Evolutionary conservation across 2,329 filamentous ascomycete species (phyloP), one percentile per base, ranked within the genome.

Genomic region (Graphilbum sp.): DNA sequence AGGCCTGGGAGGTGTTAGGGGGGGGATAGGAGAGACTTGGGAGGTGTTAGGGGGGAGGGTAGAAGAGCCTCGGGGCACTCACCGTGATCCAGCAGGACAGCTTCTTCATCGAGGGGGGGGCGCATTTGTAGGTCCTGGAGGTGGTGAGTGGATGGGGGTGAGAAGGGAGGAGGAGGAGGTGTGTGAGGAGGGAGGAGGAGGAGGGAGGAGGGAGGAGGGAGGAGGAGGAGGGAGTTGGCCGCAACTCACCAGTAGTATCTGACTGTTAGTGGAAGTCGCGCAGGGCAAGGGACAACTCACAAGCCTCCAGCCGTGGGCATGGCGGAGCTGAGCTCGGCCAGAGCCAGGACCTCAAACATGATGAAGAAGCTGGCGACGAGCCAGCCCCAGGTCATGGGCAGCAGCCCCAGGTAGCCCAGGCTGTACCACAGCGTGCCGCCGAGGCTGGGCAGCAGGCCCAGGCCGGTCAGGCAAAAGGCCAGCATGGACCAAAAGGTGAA

Each of bases 361-460:
- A 40, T 40, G 9, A 40, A 40, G 7, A 40, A 23, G 10, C 34
- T 19, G 4, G 39, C 39, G 6, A 19, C 35, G 18, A 40, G 35
- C 39, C 39, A 40, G 34, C 39, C 35, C 39, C 39, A 40, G 10
- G 39, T 40, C 39, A 40, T 40, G 11, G 39, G 35, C 39, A 40
- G 37, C 12, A 40, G 25, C 10, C 39, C 39, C 2, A 40, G 39
- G 16, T 40, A 40, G 15, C 39, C 39, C 2, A 40, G 31, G 21
- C 39, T 40, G 35, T 40, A 40, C 39, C 39, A 40, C 11, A 40
- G 33, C 2, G 39, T 40, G 6, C 39, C 39, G 8, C 39, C 39
- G 9, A 40, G 15, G 4, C 34, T 37, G 7, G 39, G 39, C 5
- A 40, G 24, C 18, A 40, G 31, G 3, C 39, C 39, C 12, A 40